Conservation (phyloP, 2,329 filamentous ascomycete genomes). For the Fonsecaea multimorphosa region DNA sequence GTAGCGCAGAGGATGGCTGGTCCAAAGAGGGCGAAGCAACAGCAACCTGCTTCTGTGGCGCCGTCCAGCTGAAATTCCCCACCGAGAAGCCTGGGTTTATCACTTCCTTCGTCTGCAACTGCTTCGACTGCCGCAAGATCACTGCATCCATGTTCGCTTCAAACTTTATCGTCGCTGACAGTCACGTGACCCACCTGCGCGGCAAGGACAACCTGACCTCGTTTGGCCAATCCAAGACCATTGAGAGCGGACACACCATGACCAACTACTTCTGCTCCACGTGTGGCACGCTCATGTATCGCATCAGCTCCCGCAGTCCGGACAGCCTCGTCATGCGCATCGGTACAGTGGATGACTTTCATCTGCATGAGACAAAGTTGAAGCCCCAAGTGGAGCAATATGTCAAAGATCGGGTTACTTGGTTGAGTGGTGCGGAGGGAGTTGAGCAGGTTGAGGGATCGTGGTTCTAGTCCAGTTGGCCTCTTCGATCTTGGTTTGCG, state of each 20-base stretch:
- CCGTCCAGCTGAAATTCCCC: constrained; percentile 61
- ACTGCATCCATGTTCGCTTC: constrained; percentile 68
- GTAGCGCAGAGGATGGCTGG: constrained; percentile 52
- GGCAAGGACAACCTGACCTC: constrained; percentile 58
- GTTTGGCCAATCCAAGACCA: constrained; percentile 57
- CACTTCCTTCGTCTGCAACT: constrained; percentile 65
- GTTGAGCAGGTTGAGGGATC: constrained; percentile 41
- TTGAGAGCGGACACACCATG: constrained; percentile 59
- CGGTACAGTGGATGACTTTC: constrained; percentile 68
- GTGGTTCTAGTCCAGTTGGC: background rate
- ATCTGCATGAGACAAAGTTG: constrained; percentile 62
- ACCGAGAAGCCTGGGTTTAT: constrained; percentile 54
- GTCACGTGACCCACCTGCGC: constrained; percentile 56
- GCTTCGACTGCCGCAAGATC: constrained; percentile 66
- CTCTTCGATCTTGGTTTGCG: background rate
- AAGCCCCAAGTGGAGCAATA: constrained; percentile 62
- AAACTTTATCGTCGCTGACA: constrained; percentile 60
- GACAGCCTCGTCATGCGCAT: constrained; percentile 59
- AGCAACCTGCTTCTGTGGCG: constrained; percentile 65
- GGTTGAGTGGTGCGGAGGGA: constrained; percentile 53
- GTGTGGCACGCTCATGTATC: constrained; percentile 68
- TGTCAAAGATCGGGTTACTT: constrained; percentile 58
- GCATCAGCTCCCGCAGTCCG: constrained; percentile 54
- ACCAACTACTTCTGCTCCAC: constrained; percentile 66
- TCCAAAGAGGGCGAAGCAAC: constrained; percentile 58